Conservation (phyloP, 208 protist genomes). For the Leishmania major region DNA sequence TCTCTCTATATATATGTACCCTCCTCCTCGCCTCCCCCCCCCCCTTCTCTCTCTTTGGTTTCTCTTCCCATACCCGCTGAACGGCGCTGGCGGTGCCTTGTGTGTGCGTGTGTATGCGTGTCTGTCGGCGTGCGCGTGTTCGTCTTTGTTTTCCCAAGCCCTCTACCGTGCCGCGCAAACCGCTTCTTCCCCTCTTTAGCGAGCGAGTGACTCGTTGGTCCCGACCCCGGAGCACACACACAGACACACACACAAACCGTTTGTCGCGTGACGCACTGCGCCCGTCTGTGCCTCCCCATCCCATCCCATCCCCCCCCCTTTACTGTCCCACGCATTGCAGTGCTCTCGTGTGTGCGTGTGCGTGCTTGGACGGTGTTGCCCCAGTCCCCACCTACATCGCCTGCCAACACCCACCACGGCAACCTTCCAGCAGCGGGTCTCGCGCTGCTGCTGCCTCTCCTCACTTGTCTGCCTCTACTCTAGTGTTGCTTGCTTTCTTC, state of each 20-base stretch:
- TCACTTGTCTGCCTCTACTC: neutral
- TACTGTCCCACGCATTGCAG: neutral
- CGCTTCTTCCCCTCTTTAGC: neutral
- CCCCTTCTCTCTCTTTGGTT: neutral
- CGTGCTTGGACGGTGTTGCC: neutral
- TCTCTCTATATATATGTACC: neutral
- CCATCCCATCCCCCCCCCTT: neutral
- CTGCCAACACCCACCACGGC: neutral
- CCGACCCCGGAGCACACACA: too few species aligned
- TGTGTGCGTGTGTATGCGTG: neutral
- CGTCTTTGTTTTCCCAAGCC: neutral
- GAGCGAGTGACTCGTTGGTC: neutral
- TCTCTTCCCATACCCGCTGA: neutral
- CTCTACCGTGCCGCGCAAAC: neutral
- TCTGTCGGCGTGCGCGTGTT: neutral
- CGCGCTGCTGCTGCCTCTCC: neutral
- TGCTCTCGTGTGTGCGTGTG: neutral
- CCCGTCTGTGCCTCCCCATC: too few species aligned
- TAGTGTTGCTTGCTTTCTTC: neutral
- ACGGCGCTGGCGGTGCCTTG: neutral
- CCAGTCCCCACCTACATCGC: neutral
- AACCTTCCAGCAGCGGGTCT: neutral
- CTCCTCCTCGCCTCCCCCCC: neutral
- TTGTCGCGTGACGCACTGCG: too few species aligned
- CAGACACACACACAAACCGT: neutral